These are phyloP conservation scores for Chytriomyces sp. DNA, from an alignment of 192 early-diverging fungal species.

Conservation along the genomic window DNA sequence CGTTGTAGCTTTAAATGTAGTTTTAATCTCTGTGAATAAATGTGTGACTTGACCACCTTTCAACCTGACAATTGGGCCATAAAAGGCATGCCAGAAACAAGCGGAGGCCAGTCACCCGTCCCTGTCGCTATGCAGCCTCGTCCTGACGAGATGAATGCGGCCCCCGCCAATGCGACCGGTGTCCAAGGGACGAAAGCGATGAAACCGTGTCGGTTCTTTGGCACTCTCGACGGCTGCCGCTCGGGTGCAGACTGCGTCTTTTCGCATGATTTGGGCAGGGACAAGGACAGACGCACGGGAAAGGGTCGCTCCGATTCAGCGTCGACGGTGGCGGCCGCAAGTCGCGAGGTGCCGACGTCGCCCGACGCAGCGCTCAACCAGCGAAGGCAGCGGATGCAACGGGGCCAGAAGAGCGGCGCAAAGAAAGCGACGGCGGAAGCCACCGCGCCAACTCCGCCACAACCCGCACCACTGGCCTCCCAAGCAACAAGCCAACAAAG, in stretches of 20 bases:
- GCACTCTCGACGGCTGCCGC: slow-evolving; percentile 8
- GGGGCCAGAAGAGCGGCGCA: background rate
- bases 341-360: background rate
- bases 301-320: background rate
- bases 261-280: background rate
- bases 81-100: background rate
- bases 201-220: slow-evolving; percentile 17
- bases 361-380: background rate
- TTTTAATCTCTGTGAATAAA: too few relatives aligned
- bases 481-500: background rate
- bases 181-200: too few relatives aligned
- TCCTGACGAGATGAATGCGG: too few relatives aligned
- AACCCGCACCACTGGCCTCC: background rate
- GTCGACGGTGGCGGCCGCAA: background rate
- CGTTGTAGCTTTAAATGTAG: background rate
- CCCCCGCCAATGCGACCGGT: too few relatives aligned
- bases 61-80: background rate
- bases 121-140: too few relatives aligned
- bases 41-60: background rate
- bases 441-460: background rate
- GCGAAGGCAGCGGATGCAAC: background rate
- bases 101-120: background rate
- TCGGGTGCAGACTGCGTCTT: slow-evolving; percentile 8
- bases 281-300: background rate
- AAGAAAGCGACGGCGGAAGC: background rate